Conservation (phyloP, 495 filamentous ascomycete species). For the Podospora tetraspora region DNA sequence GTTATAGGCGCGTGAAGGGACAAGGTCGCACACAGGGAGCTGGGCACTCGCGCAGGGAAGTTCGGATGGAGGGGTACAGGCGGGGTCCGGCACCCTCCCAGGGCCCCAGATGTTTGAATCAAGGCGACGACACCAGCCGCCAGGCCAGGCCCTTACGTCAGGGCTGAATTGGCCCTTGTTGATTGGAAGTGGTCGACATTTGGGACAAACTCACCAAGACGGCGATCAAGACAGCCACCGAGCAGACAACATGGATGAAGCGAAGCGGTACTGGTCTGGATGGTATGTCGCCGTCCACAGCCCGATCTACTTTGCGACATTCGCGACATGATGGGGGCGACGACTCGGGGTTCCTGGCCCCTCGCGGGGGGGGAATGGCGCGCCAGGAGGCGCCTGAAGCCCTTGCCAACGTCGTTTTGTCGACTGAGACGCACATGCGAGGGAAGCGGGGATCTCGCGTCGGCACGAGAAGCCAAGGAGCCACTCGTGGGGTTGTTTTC, state of each 20-base stretch:
- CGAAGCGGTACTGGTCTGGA: conserved; percentile 9
- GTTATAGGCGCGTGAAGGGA: conserved; percentile 13
- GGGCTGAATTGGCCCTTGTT: conserved; percentile 8
- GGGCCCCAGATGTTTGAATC: background rate
- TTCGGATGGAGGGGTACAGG: conserved; percentile 10
- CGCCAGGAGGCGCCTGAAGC: conserved; percentile 17
- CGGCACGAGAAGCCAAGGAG: conserved; percentile 9
- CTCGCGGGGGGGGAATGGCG: conserved; percentile 18
- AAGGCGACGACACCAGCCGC: background rate
- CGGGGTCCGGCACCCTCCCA: background rate
- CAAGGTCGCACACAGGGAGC: background rate
- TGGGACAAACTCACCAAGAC: conserved; percentile 42
- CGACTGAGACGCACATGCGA: conserved; percentile 17
- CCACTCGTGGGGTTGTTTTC: conserved; percentile 16
- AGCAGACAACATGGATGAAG: conserved; percentile 36
- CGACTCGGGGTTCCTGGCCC: conserved; percentile 7
- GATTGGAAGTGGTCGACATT: background rate
- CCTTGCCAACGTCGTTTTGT: conserved; percentile 27
- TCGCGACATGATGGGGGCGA: conserved; percentile 2
- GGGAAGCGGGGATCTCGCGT: conserved; percentile 15
- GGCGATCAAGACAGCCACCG: conserved; percentile 38
- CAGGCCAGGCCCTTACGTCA: conserved; percentile 20
- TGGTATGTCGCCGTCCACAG: background rate
- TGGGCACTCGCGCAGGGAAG: background rate
- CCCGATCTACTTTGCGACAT: conserved; percentile 5